Evolutionary conservation across 2,329 filamentous ascomycete species (phyloP), one percentile per base, ranked within the genome.

Genomic region (Trichophyton simii): DNA sequence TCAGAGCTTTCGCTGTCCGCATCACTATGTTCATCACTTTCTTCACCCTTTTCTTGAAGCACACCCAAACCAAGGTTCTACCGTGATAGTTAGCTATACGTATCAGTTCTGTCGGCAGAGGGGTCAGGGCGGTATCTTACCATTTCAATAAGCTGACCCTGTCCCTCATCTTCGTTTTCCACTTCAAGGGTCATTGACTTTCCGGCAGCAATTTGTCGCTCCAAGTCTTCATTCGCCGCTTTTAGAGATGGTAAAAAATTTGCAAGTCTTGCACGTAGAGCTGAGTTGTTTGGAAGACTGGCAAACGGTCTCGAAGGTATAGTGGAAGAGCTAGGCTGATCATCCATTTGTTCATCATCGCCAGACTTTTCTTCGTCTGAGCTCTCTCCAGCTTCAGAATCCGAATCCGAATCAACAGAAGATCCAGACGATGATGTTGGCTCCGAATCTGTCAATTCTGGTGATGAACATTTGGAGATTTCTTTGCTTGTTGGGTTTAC

Each of bases 1-100:
- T 63, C 46, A 2, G 62, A n/a, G 38, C 60, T 59, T 28, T 52
- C 57, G 55, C 46, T 54, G 9, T 57, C 54, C 15, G 64, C 52
- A 60, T 60, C 60, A 58, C 63, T 61, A 7, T 60, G 42, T 58
- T 58, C 61, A 36, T 60, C 52, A 11, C 65, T 66, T 25, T 62
- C 65, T 11, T 65, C 67, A 15, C 63, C 65, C 3, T 69, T 67
- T 63, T 78, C 75, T 67, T 76, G 73, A 20, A 78, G 66, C 4
- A 78, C 76, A 8, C 76, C 76, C 9, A 78, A 65, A 4, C 76
- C 75, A 55, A 78, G 69, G 62, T 78, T 73, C 74, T 76, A 46
- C 42, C 59, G 57, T 25, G 25, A 58, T 3, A 18, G 36, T 65
- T 59, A 65, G 60, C 54, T 46, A 28, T 60, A 20, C 1, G 18